Conservation (phyloP, 495 filamentous ascomycete species). For the Podospora pseudoanserina region DNA sequence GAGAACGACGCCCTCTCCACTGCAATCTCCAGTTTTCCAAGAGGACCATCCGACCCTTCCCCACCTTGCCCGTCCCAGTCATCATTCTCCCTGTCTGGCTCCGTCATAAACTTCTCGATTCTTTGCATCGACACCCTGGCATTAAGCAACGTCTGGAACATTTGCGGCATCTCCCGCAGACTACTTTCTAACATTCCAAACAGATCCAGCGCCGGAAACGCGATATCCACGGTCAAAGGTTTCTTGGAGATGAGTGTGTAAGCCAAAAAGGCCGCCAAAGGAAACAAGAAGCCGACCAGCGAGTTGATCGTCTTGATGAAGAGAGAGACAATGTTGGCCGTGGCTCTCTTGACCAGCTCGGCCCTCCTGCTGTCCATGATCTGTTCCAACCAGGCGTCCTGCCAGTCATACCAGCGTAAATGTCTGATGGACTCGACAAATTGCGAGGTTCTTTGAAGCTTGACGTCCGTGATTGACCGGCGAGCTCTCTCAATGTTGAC, state of each 20-base stretch:
- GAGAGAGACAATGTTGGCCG: slow-evolving; percentile 58
- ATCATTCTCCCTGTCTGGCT: slow-evolving; percentile 65
- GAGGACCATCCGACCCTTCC: slow-evolving; percentile 9
- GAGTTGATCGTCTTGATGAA: slow-evolving; percentile 59
- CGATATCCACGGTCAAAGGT: slow-evolving; percentile 67
- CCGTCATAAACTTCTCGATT: slow-evolving; percentile 78
- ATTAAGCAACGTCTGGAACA: slow-evolving; percentile 70
- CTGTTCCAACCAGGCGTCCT: slow-evolving; percentile 68
- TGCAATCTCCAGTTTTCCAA: slow-evolving; percentile 38
- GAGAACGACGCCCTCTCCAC: slow-evolving; percentile 66
- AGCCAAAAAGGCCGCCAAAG: slow-evolving; percentile 72
- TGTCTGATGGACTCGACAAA: slow-evolving; percentile 83
- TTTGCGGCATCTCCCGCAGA: slow-evolving; percentile 63
- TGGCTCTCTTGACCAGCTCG: slow-evolving; percentile 64
- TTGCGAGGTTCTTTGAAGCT: slow-evolving; percentile 71
- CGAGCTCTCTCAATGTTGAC: slow-evolving; percentile 62
- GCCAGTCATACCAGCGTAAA: slow-evolving; percentile 84
- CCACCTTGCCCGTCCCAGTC: slow-evolving; percentile 32
- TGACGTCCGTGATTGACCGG: slow-evolving; percentile 62
- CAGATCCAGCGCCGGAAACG: slow-evolving; percentile 76
- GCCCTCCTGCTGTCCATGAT: slow-evolving; percentile 67
- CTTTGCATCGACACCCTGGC: slow-evolving; percentile 71
- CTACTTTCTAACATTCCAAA: slow-evolving; percentile 68
- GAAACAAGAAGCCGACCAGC: slow-evolving; percentile 65
- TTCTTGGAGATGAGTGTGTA: slow-evolving; percentile 65